These are phyloP conservation scores for Penicillium steckii DNA, from an alignment of 495 filamentous ascomycete species.

Conservation along the genomic window DNA sequence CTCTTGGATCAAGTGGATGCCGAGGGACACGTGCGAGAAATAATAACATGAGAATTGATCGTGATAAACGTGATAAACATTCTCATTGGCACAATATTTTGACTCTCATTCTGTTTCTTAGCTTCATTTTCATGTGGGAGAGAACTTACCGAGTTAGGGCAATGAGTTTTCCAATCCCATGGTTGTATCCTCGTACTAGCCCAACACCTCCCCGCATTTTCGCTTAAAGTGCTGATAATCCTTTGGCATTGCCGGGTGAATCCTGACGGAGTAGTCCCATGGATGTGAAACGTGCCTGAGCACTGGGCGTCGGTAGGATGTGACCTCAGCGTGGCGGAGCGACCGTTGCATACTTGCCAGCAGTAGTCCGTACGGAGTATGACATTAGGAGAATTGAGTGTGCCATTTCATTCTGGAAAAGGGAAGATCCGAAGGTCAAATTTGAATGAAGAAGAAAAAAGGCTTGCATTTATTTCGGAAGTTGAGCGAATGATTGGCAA, in stretches of 20 bases:
- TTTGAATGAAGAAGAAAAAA: background rate
- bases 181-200: background rate
- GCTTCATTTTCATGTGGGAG: background rate
- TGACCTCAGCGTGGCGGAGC: background rate
- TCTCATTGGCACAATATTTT: too few relatives aligned
- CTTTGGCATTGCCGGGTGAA: background rate
- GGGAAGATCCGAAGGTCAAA: background rate
- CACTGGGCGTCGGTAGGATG: background rate
- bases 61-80: too few relatives aligned
- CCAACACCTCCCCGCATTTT: background rate
- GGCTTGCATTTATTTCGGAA: background rate
- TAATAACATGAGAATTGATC: too few relatives aligned
- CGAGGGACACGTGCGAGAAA: background rate
- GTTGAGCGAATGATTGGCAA: background rate
- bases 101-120: too few relatives aligned
- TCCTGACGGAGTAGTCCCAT: background rate
- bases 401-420: background rate
- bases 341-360: background rate
- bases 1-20: background rate
- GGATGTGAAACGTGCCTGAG: conserved; percentile 1
- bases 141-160: background rate
- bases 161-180: background rate
- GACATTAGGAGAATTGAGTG: too few relatives aligned
- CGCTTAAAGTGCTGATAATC: background rate
- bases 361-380: background rate